Percentiles rank a stretch among this genome's conserved stretches.
Evolutionary conservation across 2,329 filamentous ascomycete species (phyloP).

Genomic region (Cladophialophora immunda): DNA sequence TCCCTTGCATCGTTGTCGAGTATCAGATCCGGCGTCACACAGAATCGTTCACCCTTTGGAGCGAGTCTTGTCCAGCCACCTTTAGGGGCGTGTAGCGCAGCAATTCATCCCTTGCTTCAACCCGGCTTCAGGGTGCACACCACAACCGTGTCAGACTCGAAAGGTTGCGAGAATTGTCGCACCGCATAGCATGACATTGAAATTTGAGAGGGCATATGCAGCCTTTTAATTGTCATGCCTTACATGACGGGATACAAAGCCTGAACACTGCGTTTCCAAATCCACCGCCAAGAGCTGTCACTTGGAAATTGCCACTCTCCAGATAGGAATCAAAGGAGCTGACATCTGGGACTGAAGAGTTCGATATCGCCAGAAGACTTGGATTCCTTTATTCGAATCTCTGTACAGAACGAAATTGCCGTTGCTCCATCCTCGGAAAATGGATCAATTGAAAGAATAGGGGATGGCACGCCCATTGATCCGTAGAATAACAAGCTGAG

Average conservation of each 20-base stretch:
- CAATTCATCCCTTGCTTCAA: slow-evolving; percentile 32
- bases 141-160: neutral
- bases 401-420: too few relatives aligned
- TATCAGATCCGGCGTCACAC: slow-evolving; percentile 23
- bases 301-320: slow-evolving; percentile 25
- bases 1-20: slow-evolving; percentile 29
- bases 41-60: slow-evolving; percentile 9
- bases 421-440: neutral
- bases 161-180: neutral
- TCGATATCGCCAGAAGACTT: neutral
- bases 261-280: slow-evolving; percentile 22
- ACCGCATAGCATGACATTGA: slow-evolving; percentile 14
- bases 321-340: slow-evolving; percentile 2
- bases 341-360: neutral
- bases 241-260: slow-evolving; percentile 24
- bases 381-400: neutral
- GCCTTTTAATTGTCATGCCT: slow-evolving; percentile 37
- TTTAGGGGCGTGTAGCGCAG: slow-evolving; percentile 7
- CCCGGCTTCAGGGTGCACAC: neutral
- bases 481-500: neutral
- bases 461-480: neutral
- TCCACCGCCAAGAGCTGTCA: slow-evolving; percentile 21
- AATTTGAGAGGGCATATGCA: slow-evolving; percentile 22
- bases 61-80: slow-evolving; percentile 24
- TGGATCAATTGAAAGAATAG: neutral